These are phyloP conservation scores for Chaetomium globosum DNA, from an alignment of 2,329 filamentous ascomycete species.

Conservation along the genomic window DNA sequence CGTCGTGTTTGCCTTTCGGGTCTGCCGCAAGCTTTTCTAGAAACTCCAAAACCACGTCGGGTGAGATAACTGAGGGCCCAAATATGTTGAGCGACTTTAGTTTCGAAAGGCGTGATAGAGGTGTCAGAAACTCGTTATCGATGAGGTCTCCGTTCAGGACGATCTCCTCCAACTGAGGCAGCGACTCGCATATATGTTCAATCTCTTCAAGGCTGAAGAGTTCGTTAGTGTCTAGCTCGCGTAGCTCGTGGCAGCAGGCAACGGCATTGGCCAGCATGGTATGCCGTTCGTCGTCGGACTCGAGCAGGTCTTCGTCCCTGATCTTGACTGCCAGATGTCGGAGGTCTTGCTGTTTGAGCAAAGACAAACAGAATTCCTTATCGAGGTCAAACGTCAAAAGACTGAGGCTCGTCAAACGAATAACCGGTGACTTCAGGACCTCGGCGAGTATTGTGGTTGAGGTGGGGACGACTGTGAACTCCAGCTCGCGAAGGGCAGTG, in stretches of 20 bases:
- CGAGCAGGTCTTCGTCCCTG: conserved; percentile 33
- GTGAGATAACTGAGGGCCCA: conserved; percentile 58
- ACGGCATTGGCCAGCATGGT: conserved; percentile 46
- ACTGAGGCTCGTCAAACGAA: conserved; percentile 52
- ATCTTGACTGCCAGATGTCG: conserved; percentile 38
- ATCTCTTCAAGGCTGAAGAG: conserved; percentile 56
- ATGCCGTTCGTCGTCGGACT: conserved; percentile 41
- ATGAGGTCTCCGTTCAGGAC: conserved; percentile 58
- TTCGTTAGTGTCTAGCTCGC: conserved; percentile 54
- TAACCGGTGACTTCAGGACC: conserved; percentile 46
- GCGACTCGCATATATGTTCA: conserved; percentile 47
- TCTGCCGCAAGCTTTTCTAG: conserved; percentile 43
- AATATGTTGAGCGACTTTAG: conserved; percentile 58
- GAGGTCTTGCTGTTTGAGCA: conserved; percentile 54
- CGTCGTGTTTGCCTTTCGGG: conserved; percentile 32
- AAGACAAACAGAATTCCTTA: conserved; percentile 54
- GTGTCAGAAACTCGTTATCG: conserved; percentile 50
- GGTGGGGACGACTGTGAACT: conserved; percentile 54
- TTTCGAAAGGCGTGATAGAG: conserved; percentile 45
- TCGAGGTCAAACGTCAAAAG: conserved; percentile 53
- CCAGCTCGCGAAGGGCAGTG: conserved; percentile 52
- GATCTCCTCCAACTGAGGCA: conserved; percentile 58
- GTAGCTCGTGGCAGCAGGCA: conserved; percentile 54
- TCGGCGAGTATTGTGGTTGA: conserved; percentile 56
- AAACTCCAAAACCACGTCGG: conserved; percentile 51